Conservation (phyloP, 2,329 filamentous ascomycete species). For the Xylaria hypoxylon region DNA sequence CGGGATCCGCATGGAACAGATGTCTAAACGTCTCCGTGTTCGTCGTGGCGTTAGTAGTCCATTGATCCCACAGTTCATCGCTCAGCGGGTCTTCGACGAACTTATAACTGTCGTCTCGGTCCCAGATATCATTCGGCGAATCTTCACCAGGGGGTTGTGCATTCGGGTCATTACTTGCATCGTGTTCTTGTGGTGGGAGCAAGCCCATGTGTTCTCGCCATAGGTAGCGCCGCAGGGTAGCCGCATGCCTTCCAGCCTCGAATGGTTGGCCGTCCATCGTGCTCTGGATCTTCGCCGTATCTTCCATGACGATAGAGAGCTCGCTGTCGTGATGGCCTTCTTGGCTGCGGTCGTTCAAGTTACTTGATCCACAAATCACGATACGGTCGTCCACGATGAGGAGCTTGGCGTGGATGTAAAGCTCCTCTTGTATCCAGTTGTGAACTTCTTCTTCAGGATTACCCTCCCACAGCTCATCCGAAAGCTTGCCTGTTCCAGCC, state of each 20-base stretch:
- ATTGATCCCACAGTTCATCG: conserved; percentile 74
- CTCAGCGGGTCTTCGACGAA: conserved; percentile 78
- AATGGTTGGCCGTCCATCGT: conserved; percentile 83
- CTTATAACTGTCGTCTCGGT: conserved; percentile 70
- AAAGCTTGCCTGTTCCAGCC: conserved; percentile 71
- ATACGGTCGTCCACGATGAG: conserved; percentile 88
- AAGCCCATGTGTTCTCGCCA: conserved; percentile 94
- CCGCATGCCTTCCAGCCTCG: conserved; percentile 82
- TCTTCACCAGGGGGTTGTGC: conserved; percentile 76
- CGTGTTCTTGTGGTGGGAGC: conserved; percentile 76
- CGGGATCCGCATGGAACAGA: conserved; percentile 88
- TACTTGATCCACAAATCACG: conserved; percentile 87
- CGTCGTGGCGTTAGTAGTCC: conserved; percentile 74
- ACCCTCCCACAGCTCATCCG: conserved; percentile 81
- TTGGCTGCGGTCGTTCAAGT: conserved; percentile 92
- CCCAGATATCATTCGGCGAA: conserved; percentile 72
- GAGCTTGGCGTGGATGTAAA: conserved; percentile 94
- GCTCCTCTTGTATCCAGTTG: conserved; percentile 94
- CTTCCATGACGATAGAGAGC: conserved; percentile 89
- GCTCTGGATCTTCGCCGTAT: conserved; percentile 76
- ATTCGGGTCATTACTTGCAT: conserved; percentile 75
- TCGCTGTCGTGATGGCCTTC: conserved; percentile 91
- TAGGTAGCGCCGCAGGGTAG: conserved; percentile 82
- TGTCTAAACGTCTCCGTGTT: conserved; percentile 84
- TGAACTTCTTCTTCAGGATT: conserved; percentile 80